Evolutionary conservation across 2,329 filamentous ascomycete species (phyloP), one percentile per base, ranked within the genome.

Genomic region (Proliferodiscus dingleyae): DNA sequence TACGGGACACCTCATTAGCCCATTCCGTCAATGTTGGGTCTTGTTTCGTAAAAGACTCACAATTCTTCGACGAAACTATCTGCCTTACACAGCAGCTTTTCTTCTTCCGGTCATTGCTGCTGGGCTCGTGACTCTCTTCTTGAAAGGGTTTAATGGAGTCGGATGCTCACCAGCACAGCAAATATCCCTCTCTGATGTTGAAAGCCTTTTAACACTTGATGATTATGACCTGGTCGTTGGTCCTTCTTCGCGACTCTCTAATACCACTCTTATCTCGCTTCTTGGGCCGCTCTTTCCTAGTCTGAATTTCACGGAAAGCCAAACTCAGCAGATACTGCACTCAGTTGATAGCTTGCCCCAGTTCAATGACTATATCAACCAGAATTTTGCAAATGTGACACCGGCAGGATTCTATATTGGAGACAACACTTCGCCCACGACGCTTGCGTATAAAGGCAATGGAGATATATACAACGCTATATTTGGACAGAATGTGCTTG

Each of bases 341-440:
- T 43, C 51, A 0, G 81, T 89, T 7, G 70, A 87, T 48, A 81
- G 76, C 0, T 71, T 88, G 5, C 67, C 75, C 22, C 77, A 84
- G 0, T 94, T 95, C 65, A 81, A 83, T 46, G 61, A 73, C 19
- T 84, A 77, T 52, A 76, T 95, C 39, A 58, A 69, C 3, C 66
- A 71, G 5, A 74, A 82, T 26, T 88, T 83, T 61, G 73, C 70
- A 41, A 83, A 82, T 42, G 74, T 91, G 32, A 85, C 79, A 0
- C 88, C 87, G 0, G 87, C 85, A n/a, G 89, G 85, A 0, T 77
- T 93, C 61, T 95, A 87, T 72, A 69, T 94, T 2, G 83, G 81
- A 16, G 78, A 85, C 43, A 69, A 70, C 15, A 69, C 64, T 28
- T 75, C 74, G 1, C 65, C 72, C 2, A 80, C 87, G 1, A 83